Base-by-base conservation (phyloP, 192 early-diverging fungal genomes). In the Chytriomyces confervae region DNA sequence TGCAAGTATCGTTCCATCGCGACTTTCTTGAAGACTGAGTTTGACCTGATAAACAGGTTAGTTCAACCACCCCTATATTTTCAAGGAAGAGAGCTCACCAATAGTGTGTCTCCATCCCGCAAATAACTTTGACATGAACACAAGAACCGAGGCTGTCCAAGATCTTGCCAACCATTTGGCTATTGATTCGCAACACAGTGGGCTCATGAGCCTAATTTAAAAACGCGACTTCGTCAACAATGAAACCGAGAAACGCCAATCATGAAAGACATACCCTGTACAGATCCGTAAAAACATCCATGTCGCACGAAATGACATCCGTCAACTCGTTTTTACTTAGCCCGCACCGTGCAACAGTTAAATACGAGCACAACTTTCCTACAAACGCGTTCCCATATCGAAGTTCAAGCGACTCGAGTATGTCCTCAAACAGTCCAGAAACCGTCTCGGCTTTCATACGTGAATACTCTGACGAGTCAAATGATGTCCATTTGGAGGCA, bases 251-350 rank as follows among this genome's bases (percentile, higher is more conserved):
- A 57, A 1, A 72, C 8, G 51, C 2, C 23, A 1, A 51, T 16
- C 29, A 57, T 20, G 11, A 27, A 57, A n/a, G 13, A 48, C 18
- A 5, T 71, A 76, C 75, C 69, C 61, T 61, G 18, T 44, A 75
- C 44, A 80, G 5, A 9, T 79, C 77, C 44, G 23, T 60, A 10
- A 80, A 20, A 50, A 81, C 80, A 11, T 77, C 80, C 62, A 29
- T 50, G n/a, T 81, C 80, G 16, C 50, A 77, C 18, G 36, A 49
- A 2, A 81, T 16, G 8, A 81, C 70, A 50, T 81, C 80, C n/a
- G 67, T 76, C 69, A 81, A 51, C 49, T 81, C 80, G 7, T 50
- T 57, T 16, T 20, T 23, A 49, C 75, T 78, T 11, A 81, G 45
- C 18, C 80, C 80, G 20, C 65, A 61, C 47, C 72, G 68, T 6